Conservation (phyloP, 768 basidiomycete genomes). For the Dentipellis sp. region DNA sequence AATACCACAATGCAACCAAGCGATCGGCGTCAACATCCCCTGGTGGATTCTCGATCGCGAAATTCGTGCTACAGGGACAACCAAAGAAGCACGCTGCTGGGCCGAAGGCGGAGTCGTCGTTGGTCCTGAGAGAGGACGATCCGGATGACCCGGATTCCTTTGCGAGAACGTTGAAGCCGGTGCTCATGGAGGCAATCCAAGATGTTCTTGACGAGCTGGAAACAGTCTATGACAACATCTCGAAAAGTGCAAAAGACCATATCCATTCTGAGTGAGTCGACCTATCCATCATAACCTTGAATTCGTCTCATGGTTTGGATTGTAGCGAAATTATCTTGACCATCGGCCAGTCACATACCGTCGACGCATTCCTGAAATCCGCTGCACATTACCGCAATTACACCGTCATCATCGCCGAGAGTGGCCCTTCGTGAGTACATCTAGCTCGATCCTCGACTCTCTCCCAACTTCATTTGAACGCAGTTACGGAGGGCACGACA, state of each 20-base stretch:
- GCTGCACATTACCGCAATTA: conserved; percentile 88
- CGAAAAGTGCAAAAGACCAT: conserved; percentile 90
- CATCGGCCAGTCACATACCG: conserved; percentile 89
- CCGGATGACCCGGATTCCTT: conserved; percentile 73
- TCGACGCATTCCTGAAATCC: conserved; percentile 87
- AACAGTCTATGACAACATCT: conserved; percentile 90
- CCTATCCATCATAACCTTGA: not conserved
- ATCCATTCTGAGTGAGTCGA: conserved; percentile 90
- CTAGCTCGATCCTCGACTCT: not conserved
- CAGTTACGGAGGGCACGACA: conserved; percentile 78
- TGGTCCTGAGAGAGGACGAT: conserved; percentile 58
- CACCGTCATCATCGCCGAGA: conserved; percentile 94
- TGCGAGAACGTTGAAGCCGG: conserved; percentile 74
- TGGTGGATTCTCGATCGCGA: conserved; percentile 61
- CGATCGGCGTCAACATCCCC: conserved; percentile 29
- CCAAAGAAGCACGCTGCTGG: conserved; percentile 37
- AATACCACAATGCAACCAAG: conserved; percentile 75
- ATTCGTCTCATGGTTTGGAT: not conserved
- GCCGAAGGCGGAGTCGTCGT: conserved; percentile 43
- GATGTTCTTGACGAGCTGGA: conserved; percentile 95
- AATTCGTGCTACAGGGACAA: conserved; percentile 76
- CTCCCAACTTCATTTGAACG: not conserved
- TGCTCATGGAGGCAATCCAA: conserved; percentile 94
- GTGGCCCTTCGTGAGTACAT: conserved; percentile 74
- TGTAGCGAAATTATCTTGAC: conserved; percentile 88